A percentile compares a stretch with the other conserved stretches of the same genome.
Conservation (phyloP, 2,329 filamentous ascomycete species). For the Fonsecaea monophora region DNA sequence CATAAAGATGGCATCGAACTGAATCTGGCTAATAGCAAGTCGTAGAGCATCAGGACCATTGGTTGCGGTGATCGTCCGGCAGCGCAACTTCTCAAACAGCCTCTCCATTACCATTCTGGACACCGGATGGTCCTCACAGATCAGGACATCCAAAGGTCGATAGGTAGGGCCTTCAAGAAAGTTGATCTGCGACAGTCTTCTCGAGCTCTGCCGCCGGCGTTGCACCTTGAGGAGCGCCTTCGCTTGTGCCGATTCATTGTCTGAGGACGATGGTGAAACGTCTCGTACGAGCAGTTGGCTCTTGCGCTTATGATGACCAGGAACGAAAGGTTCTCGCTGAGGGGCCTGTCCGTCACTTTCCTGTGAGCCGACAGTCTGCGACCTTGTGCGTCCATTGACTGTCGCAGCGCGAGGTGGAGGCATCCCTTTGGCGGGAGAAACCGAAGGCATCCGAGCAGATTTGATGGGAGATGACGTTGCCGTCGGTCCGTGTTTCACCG, state of each 20-base stretch:
- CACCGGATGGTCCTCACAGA: constrained; percentile 97
- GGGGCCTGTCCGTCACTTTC: constrained; percentile 79
- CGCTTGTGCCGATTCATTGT: constrained; percentile 92
- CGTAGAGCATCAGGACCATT: constrained; percentile 91
- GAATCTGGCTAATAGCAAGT: constrained; percentile 94
- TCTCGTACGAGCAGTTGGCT: constrained; percentile 84
- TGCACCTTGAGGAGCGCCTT: constrained; percentile 92
- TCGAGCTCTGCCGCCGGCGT: constrained; percentile 90
- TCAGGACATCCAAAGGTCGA: constrained; percentile 88
- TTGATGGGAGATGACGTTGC: constrained; percentile 63
- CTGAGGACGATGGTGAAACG: constrained; percentile 94
- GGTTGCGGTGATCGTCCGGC: constrained; percentile 87
- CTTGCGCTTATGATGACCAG: constrained; percentile 81
- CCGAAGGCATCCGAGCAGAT: constrained; percentile 49
- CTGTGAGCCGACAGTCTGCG: constrained; percentile 91
- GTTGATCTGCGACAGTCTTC: constrained; percentile 88
- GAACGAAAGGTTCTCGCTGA: constrained; percentile 66
- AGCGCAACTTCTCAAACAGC: constrained; percentile 90
- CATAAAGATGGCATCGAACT: constrained; percentile 98
- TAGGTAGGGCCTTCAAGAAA: constrained; percentile 84
- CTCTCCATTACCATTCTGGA: constrained; percentile 99
- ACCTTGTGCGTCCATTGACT: constrained; percentile 74
- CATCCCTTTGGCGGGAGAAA: constrained; percentile 67
- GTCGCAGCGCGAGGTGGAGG: constrained; percentile 66
- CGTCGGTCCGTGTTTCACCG: constrained; percentile 58